Conservation (phyloP, 768 basidiomycete genomes). For the Strobilomyces dryophilus region DNA sequence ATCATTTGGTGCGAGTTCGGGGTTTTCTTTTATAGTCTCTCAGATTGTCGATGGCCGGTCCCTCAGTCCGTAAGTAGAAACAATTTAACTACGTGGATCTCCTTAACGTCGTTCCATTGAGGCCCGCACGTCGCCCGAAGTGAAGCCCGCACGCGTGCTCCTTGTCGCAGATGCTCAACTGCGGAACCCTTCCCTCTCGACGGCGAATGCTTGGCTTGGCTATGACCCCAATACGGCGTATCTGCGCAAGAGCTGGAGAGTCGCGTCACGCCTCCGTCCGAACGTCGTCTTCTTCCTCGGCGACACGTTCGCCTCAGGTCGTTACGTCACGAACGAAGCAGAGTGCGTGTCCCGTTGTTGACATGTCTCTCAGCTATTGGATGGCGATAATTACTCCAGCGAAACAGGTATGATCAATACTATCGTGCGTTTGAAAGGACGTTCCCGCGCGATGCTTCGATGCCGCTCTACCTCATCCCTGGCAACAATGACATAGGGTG, state of each 20-base stretch:
- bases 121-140: slow-evolving; percentile 7
- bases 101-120: slow-evolving; percentile 7
- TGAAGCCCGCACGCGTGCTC: slow-evolving; percentile 51
- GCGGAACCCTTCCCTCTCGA: slow-evolving; percentile 33
- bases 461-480: slow-evolving; percentile 55
- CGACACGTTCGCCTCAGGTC: slow-evolving; percentile 69
- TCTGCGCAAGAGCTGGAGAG: slow-evolving; percentile 68
- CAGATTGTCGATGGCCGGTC: slow-evolving; percentile 56
- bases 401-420: slow-evolving; percentile 57
- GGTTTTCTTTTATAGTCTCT: slow-evolving; percentile 54
- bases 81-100: neutral
- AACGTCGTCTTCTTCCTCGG: slow-evolving; percentile 72
- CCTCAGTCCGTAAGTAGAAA: slow-evolving; percentile 25
- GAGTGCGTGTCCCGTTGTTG: slow-evolving; percentile 46
- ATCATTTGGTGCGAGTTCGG: slow-evolving; percentile 67
- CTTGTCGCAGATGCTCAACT: slow-evolving; percentile 71
- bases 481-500: slow-evolving; percentile 83
- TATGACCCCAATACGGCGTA: slow-evolving; percentile 50
- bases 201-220: slow-evolving; percentile 36
- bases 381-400: neutral
- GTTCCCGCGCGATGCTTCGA: slow-evolving; percentile 42
- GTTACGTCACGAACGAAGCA: slow-evolving; percentile 43
- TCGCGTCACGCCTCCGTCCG: slow-evolving; percentile 51
- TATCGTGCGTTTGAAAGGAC: slow-evolving; percentile 57
- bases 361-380: neutral